A percentile compares a stretch with the other conserved stretches of the same genome.
These are phyloP conservation scores for Hibiscus syriacus DNA, from an alignment of 345 rosid species.

Conservation along the genomic window DNA sequence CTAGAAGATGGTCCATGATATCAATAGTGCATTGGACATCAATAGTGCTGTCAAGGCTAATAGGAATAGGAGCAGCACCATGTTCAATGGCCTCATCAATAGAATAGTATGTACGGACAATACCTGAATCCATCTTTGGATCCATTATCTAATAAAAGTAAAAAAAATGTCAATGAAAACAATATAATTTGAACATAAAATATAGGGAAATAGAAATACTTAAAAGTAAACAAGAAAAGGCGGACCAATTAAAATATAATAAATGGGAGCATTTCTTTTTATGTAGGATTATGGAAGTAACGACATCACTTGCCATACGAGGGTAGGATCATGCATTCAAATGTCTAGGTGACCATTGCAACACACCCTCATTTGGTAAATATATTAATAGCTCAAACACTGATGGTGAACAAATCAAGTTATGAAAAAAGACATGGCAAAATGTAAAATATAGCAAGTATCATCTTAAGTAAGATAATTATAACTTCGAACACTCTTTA, in stretches of 20 bases:
- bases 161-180: neutral
- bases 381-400: neutral
- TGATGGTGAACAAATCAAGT: neutral
- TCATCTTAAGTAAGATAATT: neutral
- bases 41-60: conserved; percentile 52
- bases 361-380: neutral
- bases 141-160: conserved; percentile 74
- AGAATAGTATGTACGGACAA: conserved; percentile 67
- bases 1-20: conserved; percentile 90
- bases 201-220: neutral
- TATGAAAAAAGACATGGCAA: neutral
- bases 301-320: neutral
- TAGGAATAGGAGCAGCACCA: conserved; percentile 80
- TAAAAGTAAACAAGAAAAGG: neutral
- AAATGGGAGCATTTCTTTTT: neutral
- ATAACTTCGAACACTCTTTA: neutral
- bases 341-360: neutral
- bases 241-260: neutral
- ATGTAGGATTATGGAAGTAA: neutral
- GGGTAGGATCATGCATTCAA: neutral
- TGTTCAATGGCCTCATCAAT: conserved; percentile 88
- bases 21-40: conserved; percentile 76
- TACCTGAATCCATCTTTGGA: conserved; percentile 98
- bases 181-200: neutral
- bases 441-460: neutral